These are phyloP conservation scores for Cadophora luteo-olivacea DNA, from an alignment of 2,329 filamentous ascomycete species.

Conservation along the genomic window DNA sequence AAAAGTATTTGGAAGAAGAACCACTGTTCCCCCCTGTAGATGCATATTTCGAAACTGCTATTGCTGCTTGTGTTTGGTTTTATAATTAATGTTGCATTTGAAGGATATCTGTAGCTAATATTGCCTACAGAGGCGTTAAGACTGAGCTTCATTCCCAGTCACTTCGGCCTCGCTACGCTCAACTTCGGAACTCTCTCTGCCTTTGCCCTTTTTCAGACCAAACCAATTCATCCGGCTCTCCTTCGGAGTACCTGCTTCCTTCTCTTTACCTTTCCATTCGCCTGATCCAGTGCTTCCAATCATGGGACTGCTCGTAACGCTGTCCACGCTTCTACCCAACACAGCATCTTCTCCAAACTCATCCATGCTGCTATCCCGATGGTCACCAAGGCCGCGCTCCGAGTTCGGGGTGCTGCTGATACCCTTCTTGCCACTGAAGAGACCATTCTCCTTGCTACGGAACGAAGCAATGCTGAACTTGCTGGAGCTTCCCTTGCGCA, in stretches of 20 bases:
- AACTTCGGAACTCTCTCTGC: constrained; percentile 42
- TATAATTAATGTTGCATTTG: neutral
- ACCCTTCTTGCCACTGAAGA: constrained; percentile 62
- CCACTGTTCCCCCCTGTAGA: neutral
- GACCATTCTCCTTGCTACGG: constrained; percentile 57
- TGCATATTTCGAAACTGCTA: neutral
- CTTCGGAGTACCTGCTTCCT: constrained; percentile 36
- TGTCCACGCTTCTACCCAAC: constrained; percentile 61
- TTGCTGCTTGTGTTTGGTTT: neutral
- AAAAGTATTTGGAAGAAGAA: constrained; percentile 7
- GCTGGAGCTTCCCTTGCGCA: constrained; percentile 69
- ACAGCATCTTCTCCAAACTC: constrained; percentile 59
- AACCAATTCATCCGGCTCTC: constrained; percentile 43
- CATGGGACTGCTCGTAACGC: constrained; percentile 61
- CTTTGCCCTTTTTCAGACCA: constrained; percentile 41
- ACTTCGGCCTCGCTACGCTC: constrained; percentile 42
- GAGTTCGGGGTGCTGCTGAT: constrained; percentile 59
- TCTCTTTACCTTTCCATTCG: constrained; percentile 52
- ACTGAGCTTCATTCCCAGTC: constrained; percentile 40
- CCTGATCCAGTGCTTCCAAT: constrained; percentile 57
- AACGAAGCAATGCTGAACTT: constrained; percentile 69
- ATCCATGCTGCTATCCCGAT: constrained; percentile 62
- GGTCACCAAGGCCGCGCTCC: constrained; percentile 61
- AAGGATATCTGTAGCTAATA: neutral
- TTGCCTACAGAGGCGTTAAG: neutral